Conservation (phyloP, 1,139 yeast genomes). For the Suhomyces ambrosiae region DNA sequence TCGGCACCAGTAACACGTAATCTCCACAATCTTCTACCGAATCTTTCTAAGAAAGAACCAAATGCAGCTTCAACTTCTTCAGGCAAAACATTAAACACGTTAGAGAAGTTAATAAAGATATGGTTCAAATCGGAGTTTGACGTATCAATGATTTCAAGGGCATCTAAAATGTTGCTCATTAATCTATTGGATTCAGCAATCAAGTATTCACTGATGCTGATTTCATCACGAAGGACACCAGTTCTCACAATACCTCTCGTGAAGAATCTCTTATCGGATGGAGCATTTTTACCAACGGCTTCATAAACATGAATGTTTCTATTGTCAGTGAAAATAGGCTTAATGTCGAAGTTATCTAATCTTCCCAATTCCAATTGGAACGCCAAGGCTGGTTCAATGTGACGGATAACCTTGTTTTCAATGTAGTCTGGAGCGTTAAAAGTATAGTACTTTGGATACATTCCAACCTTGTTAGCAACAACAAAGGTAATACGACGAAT, state of each 20-base stretch:
- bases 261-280: constrained; percentile 92
- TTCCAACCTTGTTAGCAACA: constrained; percentile 78
- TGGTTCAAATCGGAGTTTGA: constrained; percentile 95
- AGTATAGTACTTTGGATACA: constrained; percentile 93
- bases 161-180: constrained; percentile 93
- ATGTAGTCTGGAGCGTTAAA: constrained; percentile 84
- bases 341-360: constrained; percentile 90
- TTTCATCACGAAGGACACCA: constrained; percentile 89
- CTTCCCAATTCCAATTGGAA: constrained; percentile 95
- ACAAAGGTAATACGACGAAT: constrained; percentile 93
- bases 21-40: constrained; percentile 96
- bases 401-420: constrained; percentile 92
- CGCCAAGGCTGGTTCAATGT: constrained; percentile 97
- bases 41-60: constrained; percentile 96
- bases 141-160: constrained; percentile 91
- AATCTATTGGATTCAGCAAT: constrained; percentile 95
- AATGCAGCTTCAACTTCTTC: constrained; percentile 97
- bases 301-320: constrained; percentile 97
- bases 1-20: constrained; percentile 96
- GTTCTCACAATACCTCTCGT: constrained; percentile 97
- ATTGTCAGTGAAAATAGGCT: constrained; percentile 94
- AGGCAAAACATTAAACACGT: constrained; percentile 90
- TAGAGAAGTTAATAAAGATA: constrained; percentile 93
- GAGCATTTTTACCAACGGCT: constrained; percentile 91
- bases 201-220: constrained; percentile 88